Evolutionary conservation across 2,329 filamentous ascomycete species (phyloP).

Genomic region (Monilinia aucupariae): DNA sequence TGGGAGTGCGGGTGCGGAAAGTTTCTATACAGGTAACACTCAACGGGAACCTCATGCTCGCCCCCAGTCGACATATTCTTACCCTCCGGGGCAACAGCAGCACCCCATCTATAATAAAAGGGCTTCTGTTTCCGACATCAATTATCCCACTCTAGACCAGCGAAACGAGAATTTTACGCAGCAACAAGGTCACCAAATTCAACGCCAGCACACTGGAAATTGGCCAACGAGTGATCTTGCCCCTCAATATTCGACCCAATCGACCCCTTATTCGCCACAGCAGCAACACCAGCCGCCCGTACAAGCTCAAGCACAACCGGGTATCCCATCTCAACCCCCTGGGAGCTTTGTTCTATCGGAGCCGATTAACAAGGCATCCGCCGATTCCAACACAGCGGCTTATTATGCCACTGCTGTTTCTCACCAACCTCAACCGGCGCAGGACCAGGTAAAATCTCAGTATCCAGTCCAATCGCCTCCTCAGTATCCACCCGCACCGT

Average conservation of each 20-base stretch:
- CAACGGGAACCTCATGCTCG: slow-evolving; percentile 44
- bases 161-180: slow-evolving; percentile 26
- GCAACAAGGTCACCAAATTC: slow-evolving; percentile 42
- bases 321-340: slow-evolving; percentile 33
- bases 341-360: slow-evolving; percentile 35
- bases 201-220: slow-evolving; percentile 45
- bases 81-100: slow-evolving; percentile 43
- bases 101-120: slow-evolving; percentile 36
- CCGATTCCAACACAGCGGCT: slow-evolving; percentile 52
- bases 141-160: slow-evolving; percentile 26
- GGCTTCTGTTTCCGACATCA: slow-evolving; percentile 24
- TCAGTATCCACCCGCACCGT: slow-evolving; percentile 30
- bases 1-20: slow-evolving; percentile 58
- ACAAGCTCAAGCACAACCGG: slow-evolving; percentile 33
- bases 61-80: slow-evolving; percentile 49
- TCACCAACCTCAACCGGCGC: slow-evolving; percentile 40
- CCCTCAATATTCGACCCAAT: slow-evolving; percentile 24
- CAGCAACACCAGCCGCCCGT: slow-evolving; percentile 27
- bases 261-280: slow-evolving; percentile 20
- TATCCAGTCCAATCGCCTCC: slow-evolving; percentile 35
- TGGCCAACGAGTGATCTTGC: slow-evolving; percentile 41
- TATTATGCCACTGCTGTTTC: slow-evolving; percentile 47
- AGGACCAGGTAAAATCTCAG: slow-evolving; percentile 35
- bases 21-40: slow-evolving; percentile 70
- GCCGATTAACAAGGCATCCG: slow-evolving; percentile 35